phyloP scores from a whole-genome alignment of 2,329 filamentous ascomycete genomes.

The Zymoseptoria ardabiliae region DNA sequence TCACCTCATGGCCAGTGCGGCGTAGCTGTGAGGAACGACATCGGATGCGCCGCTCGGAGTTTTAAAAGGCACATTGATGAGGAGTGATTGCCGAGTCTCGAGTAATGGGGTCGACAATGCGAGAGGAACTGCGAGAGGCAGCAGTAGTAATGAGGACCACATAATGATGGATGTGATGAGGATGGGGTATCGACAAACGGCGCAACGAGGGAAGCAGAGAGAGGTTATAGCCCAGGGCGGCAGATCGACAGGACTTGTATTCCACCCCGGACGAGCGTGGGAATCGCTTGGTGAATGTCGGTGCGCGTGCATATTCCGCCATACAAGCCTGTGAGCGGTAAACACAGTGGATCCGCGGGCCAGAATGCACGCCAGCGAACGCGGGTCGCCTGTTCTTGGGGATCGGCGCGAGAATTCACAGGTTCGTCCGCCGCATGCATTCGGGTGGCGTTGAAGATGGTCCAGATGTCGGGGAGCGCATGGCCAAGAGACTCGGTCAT shows the following conservation, averaged over 20 bases:
- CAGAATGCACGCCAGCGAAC: not conserved
- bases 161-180: not conserved
- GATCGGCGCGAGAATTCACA: not conserved
- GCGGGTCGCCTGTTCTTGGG: not conserved
- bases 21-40: conserved; percentile 1
- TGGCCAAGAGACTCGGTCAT: not conserved
- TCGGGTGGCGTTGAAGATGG: not conserved
- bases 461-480: not conserved
- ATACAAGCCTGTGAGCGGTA: not conserved
- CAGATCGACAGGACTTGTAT: not conserved
- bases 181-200: not conserved
- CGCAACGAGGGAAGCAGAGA: not conserved
- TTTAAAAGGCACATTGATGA: not conserved
- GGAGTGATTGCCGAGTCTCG: not conserved
- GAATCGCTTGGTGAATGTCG: not conserved
- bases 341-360: not conserved
- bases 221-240: not conserved
- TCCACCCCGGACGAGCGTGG: not conserved
- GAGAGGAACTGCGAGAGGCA: conserved; percentile 7
- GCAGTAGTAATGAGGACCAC: conserved; percentile 7
- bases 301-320: not conserved
- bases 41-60: conserved; percentile 1
- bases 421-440: not conserved
- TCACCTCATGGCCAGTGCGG: not conserved
- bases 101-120: conserved; percentile 3